phyloP scores from a whole-genome alignment of 1,284 basidiomycete genomes.

The Microbotryomycetes sp. region DNA sequence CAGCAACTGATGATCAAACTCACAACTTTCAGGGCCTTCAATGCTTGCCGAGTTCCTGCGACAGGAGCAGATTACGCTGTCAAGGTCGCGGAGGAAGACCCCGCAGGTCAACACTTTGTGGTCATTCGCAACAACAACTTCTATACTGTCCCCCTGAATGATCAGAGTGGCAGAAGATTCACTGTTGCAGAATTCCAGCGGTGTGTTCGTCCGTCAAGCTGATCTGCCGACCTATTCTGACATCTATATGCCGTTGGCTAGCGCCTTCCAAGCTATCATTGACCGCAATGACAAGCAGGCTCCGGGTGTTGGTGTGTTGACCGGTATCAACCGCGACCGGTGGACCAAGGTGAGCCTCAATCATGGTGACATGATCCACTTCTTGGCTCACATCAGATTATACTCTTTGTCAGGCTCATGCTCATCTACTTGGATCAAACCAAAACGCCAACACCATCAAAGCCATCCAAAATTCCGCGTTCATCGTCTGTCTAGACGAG shows the following conservation, averaged over 20 bases:
- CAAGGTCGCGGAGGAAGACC: slow-evolving; percentile 58
- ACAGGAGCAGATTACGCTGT: slow-evolving; percentile 68
- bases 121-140: slow-evolving; percentile 68
- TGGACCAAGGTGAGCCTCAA: slow-evolving; percentile 63
- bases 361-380: background rate
- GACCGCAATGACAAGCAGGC: slow-evolving; percentile 53
- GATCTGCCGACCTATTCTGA: too few species aligned
- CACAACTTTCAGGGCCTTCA: slow-evolving; percentile 64
- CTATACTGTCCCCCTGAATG: slow-evolving; percentile 63
- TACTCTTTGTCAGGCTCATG: slow-evolving; percentile 53
- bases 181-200: slow-evolving; percentile 62
- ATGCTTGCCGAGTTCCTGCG: slow-evolving; percentile 76
- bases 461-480: slow-evolving; percentile 71
- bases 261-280: slow-evolving; percentile 68
- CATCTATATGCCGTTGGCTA: slow-evolving; percentile 37
- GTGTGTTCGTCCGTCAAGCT: slow-evolving; percentile 45
- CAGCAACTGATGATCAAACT: slow-evolving; percentile 46
- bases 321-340: slow-evolving; percentile 68
- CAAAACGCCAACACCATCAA: slow-evolving; percentile 61
- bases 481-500: slow-evolving; percentile 69
- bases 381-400: background rate
- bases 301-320: slow-evolving; percentile 67
- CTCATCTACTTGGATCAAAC: slow-evolving; percentile 52
- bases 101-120: slow-evolving; percentile 65
- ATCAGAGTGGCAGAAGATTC: slow-evolving; percentile 51